Base-by-base conservation (phyloP, 768 basidiomycete species). In the Amanita fuliginea region DNA sequence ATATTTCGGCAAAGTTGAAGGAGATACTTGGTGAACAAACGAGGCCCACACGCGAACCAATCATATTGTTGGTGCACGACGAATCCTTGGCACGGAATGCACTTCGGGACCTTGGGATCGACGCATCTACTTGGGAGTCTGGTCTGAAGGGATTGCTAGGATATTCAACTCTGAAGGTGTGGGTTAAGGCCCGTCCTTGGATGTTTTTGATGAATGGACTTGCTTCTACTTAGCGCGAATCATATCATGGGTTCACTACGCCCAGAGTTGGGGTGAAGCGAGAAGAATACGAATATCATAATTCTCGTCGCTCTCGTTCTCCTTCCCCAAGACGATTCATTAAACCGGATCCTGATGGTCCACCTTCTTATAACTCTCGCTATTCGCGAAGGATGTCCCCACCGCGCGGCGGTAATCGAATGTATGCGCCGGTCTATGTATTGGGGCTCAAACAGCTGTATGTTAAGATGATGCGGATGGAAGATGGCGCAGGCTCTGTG, bases 11-110 rank as follows among this genome's bases (percentile, higher is more conserved):
- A 40, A 18, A 42, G 43, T 2, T 53, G 54, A 2, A 42, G 66
- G 10, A 53, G 56, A 33, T 48, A 49, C 14, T 52, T 65, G 18
- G 66, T 69, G 41, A 52, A 51, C 26, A 42, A 49, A 8, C 36
- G 49, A 26, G 49, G 49, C 19, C n/a, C 36, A 39, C n/a, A 41
- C 14, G 41, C 21, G 13, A 42, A 2, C 76, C 77, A 0, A 57
- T 70, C 44, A 55, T 80, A 21, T 58, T 81, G 4, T 66, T 81
- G 6, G 73, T 79, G 3, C 65, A 73, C 37, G 63, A 73, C 22
- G 64, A 70, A 51, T 58, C 66, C 35, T 58, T 68, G 53, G 66
- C 73, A 0, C 55, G 61, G 5, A 63, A 63, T n/a, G 60, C 70
- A 8, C 62, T 81, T 6, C 54, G 54, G 14, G 67, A 65, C 26